Evolutionary conservation across 305 asterid genomes (phyloP), one percentile per base, ranked within the genome.

Genomic region (Withania somnifera): DNA sequence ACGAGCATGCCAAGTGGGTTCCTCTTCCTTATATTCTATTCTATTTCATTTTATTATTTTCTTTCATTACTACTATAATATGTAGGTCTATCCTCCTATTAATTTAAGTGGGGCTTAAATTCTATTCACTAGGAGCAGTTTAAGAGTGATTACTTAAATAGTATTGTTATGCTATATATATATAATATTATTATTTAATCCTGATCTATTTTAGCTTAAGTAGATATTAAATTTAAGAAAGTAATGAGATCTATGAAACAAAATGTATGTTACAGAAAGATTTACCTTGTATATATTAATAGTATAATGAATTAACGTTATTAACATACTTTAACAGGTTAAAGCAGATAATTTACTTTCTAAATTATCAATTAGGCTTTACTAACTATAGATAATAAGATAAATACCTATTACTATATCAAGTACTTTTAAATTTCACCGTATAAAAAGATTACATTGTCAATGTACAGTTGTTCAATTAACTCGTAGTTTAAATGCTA

Each of bases 1-100:
- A 89, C 84, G 58, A 84, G 89, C 82, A 17, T 22, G 66, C 54
- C 53, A 56, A 84, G 24, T 77, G 77, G 56, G 66, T n/a, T 17
- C 34, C 3, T 42, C 14, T 52, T 36, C 4, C 8, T 78, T 19
- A 47, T 73, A 80, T 52, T 67, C 17, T 28, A 51, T 61, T 61
- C 38, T 51, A 51, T 13, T 75, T 14, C 5, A 10, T 11, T 15
- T 51, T 73, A 78, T 26, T 78, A 83, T 73, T 50, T 73, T 66
- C 34, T 63, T 81, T 9, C 80, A 32, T 32, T 32, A 64, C 47
- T 64, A 24, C 15, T 57, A 26, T 26, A 60, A 6, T 28, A 34
- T 50, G 2, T 30, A 26, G 20, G 10, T 73, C 45, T 26, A 47
- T 17, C 79, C 47, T 73, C 32, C 19, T 19, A 40, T 68, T 38